Percentiles rank a stretch among this genome's conserved stretches.
These are phyloP conservation scores for Orbilia quercus DNA, from an alignment of 2,329 filamentous ascomycete species.

Conservation along the genomic window DNA sequence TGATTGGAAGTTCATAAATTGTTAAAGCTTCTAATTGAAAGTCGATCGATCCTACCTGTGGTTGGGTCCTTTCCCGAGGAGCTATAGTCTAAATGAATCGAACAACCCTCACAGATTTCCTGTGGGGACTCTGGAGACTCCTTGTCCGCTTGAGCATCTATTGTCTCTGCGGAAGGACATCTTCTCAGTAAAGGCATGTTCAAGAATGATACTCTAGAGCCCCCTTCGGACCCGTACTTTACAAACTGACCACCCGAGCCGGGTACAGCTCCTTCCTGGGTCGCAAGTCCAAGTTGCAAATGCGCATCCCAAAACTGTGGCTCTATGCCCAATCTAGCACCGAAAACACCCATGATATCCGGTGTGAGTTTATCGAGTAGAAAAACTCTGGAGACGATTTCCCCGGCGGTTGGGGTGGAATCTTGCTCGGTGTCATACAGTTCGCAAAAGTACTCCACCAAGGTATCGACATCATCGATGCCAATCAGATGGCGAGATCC, in stretches of 20 bases:
- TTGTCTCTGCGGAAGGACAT: constrained; percentile 22
- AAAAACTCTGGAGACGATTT: constrained; percentile 29
- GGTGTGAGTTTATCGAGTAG: constrained; percentile 37
- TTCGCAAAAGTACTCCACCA: constrained; percentile 45
- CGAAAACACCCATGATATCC: constrained; percentile 42
- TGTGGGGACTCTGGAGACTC: neutral
- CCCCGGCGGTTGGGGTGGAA: neutral
- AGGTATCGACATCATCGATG: constrained; percentile 41
- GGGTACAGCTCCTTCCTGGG: neutral
- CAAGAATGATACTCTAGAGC: constrained; percentile 46
- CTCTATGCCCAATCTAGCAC: constrained; percentile 37
- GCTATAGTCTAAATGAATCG: constrained; percentile 39
- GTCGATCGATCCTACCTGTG: constrained; percentile 29
- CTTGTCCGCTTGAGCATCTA: neutral
- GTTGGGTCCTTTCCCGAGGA: constrained; percentile 6
- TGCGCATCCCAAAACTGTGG: constrained; percentile 54
- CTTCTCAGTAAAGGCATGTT: constrained; percentile 48
- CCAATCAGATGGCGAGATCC: constrained; percentile 36
- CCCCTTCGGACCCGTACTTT: constrained; percentile 31
- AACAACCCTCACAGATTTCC: constrained; percentile 37
- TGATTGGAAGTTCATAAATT: no score
- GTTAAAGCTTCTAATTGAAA: no score
- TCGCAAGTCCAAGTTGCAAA: constrained; percentile 20
- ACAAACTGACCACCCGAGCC: constrained; percentile 47
- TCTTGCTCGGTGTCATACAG: constrained; percentile 8